Evolutionary conservation across 2,329 filamentous ascomycete genomes (phyloP).

Genomic region (Huntiella decipiens): DNA sequence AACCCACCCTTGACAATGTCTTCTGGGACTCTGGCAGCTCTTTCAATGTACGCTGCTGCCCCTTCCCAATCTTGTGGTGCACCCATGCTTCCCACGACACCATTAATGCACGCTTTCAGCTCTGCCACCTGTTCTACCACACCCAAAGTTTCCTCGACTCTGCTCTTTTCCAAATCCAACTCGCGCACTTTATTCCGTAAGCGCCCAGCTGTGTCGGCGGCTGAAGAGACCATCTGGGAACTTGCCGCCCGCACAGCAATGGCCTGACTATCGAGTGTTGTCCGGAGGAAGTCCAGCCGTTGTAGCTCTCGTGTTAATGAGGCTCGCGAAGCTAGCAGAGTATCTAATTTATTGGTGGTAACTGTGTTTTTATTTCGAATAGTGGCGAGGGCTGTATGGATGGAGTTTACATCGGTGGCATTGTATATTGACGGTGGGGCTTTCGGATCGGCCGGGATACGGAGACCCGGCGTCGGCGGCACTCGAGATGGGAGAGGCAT

Average conservation of each 20-base stretch:
- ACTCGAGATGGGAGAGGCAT: conserved; percentile 6
- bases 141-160: conserved; percentile 73
- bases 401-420: conserved; percentile 57
- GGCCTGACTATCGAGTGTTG: conserved; percentile 71
- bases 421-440: conserved; percentile 35
- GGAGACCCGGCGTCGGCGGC: conserved; percentile 9
- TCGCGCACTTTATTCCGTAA: conserved; percentile 74
- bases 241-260: conserved; percentile 67
- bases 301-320: conserved; percentile 73
- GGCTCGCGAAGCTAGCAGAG: conserved; percentile 62
- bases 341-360: conserved; percentile 56
- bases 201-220: conserved; percentile 66
- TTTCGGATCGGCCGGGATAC: conserved; percentile 12
- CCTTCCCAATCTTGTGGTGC: conserved; percentile 98
- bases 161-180: conserved; percentile 76
- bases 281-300: conserved; percentile 74
- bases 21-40: conserved; percentile 63
- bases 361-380: conserved; percentile 58
- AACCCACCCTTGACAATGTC: conserved; percentile 70
- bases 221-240: conserved; percentile 76
- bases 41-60: conserved; percentile 71
- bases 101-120: conserved; percentile 88
- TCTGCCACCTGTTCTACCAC: conserved; percentile 94
- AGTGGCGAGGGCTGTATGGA: conserved; percentile 55
- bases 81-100: conserved; percentile 89